Evolutionary conservation across 192 early-diverging fungal species (phyloP).

Genomic region (Umbelopsis ramanniana): DNA sequence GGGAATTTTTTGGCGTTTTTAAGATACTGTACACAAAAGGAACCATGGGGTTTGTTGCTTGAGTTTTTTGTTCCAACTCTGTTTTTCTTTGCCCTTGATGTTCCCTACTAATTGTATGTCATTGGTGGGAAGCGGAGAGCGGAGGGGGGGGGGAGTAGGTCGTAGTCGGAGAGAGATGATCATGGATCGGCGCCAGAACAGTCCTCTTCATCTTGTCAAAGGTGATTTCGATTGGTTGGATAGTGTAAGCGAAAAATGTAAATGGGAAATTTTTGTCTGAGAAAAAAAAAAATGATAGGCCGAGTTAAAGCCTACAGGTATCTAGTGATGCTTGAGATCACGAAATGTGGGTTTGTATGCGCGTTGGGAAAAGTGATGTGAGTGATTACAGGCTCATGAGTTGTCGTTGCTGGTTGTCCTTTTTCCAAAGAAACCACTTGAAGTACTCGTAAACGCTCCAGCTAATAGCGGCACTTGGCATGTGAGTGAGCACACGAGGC

Average conservation of each 20-base stretch:
- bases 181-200: no score
- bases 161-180: no score
- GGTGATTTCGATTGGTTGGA: not conserved
- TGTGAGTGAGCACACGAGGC: conserved; percentile 76
- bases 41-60: no score
- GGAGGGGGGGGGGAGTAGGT: not conserved
- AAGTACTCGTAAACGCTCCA: conserved; percentile 86
- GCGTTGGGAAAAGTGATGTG: not conserved
- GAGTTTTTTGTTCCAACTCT: not conserved
- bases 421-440: conserved; percentile 57
- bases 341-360: not conserved
- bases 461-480: conserved; percentile 84
- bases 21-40: not conserved
- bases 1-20: no score
- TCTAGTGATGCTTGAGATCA: not conserved
- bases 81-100: not conserved
- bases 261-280: not conserved
- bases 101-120: not conserved
- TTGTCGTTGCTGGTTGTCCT: not conserved
- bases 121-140: not conserved
- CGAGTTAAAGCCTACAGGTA: not conserved
- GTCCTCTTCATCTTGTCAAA: not conserved
- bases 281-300: not conserved
- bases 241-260: not conserved
- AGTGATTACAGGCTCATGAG: not conserved